A percentile compares a stretch with the other conserved stretches of the same genome.
phyloP scores from a whole-genome alignment of 2,329 filamentous ascomycete genomes.

The Sporothrix mexicana region DNA sequence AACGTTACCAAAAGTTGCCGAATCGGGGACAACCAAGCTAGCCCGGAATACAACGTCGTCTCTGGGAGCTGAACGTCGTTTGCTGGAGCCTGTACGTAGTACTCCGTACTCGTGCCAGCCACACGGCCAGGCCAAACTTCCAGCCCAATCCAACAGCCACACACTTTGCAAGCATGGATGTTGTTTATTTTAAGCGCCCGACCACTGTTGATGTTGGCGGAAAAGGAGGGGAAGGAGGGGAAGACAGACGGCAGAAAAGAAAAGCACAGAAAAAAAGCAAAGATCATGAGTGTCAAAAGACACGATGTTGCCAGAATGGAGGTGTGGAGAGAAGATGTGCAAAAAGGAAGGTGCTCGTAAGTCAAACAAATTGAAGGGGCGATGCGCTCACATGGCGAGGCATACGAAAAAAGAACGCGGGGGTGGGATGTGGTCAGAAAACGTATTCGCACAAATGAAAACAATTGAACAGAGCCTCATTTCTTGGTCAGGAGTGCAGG shows the following conservation, averaged over 20 bases:
- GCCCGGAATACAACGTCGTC: neutral
- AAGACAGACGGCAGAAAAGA: neutral
- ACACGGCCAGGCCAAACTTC: neutral
- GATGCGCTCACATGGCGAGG: neutral
- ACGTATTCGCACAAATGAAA: neutral
- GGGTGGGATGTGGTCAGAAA: neutral
- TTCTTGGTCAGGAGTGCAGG: neutral
- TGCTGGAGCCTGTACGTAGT: neutral
- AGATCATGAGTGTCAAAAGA: no score
- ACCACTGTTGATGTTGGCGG: neutral
- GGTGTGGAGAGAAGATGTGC: neutral
- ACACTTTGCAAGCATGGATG: neutral
- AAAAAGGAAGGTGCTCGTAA: neutral
- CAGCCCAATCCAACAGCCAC: neutral
- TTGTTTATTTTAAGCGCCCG: constrained; percentile 11
- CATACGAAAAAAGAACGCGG: neutral
- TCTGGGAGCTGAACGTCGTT: neutral
- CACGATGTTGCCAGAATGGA: neutral
- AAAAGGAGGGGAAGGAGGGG: neutral
- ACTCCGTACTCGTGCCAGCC: neutral
- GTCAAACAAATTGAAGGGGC: neutral
- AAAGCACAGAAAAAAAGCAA: neutral
- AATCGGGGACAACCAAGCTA: constrained; percentile 1
- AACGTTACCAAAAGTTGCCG: neutral
- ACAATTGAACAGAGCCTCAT: constrained; percentile 2